These are phyloP conservation scores for Penicillium argentinense DNA, from an alignment of 495 filamentous ascomycete genomes.

Conservation along the genomic window DNA sequence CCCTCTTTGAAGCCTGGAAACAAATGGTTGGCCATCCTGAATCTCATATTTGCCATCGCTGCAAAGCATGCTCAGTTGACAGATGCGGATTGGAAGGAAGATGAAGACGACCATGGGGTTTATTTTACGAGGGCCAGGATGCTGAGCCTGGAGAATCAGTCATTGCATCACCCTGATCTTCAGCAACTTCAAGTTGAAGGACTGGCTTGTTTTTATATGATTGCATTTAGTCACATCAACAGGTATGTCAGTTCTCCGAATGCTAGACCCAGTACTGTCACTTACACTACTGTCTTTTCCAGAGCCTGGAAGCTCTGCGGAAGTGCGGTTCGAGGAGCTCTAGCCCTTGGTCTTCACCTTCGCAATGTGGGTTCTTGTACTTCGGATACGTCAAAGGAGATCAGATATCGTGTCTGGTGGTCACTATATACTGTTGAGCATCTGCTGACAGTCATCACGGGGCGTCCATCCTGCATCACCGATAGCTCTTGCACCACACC, in stretches of 20 bases:
- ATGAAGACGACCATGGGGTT: conserved; percentile 50
- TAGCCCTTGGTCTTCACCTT: conserved; percentile 61
- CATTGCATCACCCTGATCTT: conserved; percentile 53
- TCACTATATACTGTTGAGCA: conserved; percentile 58
- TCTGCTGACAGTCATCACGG: conserved; percentile 57
- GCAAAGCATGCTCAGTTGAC: conserved; percentile 50
- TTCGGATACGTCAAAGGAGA: conserved; percentile 52
- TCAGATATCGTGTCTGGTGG: conserved; percentile 62
- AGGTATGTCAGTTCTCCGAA: conserved; percentile 38
- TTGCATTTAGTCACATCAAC: conserved; percentile 58
- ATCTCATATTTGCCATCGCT: conserved; percentile 63
- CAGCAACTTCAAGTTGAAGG: conserved; percentile 60
- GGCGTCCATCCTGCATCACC: conserved; percentile 57
- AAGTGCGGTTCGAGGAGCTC: conserved; percentile 54
- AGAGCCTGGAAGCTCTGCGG: conserved; percentile 64
- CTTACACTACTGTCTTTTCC: conserved; percentile 10
- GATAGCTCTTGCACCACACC: conserved; percentile 56
- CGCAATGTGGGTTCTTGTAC: conserved; percentile 51
- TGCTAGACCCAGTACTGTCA: neutral
- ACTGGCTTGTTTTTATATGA: conserved; percentile 58
- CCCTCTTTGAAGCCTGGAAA: conserved; percentile 38
- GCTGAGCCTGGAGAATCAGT: conserved; percentile 50
- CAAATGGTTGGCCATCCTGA: conserved; percentile 58
- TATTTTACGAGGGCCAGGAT: conserved; percentile 57
- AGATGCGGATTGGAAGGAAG: conserved; percentile 43